Base-by-base conservation (phyloP, 306 rosid genomes). In the Quercus robur region DNA sequence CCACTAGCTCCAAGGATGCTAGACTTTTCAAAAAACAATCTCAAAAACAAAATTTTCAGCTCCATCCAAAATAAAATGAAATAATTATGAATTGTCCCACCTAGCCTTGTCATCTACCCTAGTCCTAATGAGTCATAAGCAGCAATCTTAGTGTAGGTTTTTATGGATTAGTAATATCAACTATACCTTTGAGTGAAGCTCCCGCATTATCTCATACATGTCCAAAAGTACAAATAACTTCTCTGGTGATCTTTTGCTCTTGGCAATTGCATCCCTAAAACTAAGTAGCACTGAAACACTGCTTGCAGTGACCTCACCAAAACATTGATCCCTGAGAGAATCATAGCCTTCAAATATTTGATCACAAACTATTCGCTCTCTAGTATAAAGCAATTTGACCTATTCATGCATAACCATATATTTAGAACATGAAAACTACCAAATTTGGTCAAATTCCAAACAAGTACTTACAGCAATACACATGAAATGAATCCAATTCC, bases 401-500 rank as follows among this genome's bases (percentile, higher is more conserved):
- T 95, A 86, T 83, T 75, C 75, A 81, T 69, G 85, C 70, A 84
- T 74, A 73, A 76, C 79, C 33, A 73, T 52, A 81, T 31, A 33
- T 78, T 76, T 69, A 5, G 54, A 59, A 28, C 21, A 69, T 73
- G 21, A 15, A 15, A 56, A 78, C 59, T 21, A 49, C 56, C 52
- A 35, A 52, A 38, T 8, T 44, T 77, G 41, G 28, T 74, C 7
- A 78, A 62, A 67, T 72, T 74, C 52, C 70, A 78, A 41, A 58
- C 71, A 81, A 66, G n/a, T 73, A 59, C 93, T 89, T 86, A 95
- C 99, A 69, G 97, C 98, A 83, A 93, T 95, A 72, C 93, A 98
- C 98, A 95, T 95, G 86, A 85, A 93, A 86, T 95, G 99, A 84
- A 95, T 93, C 98, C 99, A 95, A 81, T 90, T 93, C 84, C 98